Evolutionary conservation across 345 rosid species (phyloP), one percentile per base, ranked within the genome.

Genomic region (Ceriops decandra): DNA sequence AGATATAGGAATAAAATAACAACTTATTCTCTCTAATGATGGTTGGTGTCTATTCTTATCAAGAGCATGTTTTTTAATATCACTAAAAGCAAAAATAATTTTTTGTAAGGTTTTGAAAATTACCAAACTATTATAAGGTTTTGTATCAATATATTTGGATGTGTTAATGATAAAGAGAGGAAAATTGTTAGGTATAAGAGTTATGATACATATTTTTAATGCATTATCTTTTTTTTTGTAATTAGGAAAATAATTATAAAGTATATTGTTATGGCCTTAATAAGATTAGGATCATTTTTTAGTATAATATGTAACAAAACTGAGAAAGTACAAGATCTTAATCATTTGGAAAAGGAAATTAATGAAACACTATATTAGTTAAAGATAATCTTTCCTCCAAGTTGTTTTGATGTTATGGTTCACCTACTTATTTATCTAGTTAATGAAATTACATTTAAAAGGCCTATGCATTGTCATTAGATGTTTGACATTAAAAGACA

Each of bases 231-330:
- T 11, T 62, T 62, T 17, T 19, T 24, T 10, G 0, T 6, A 0
- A 8, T 62, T 22, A 28, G 16, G n/a, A 51, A 42, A 1, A 6
- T 22, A 7, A 35, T 62, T 9, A 1, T 15, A 0, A 22, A 38
- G 6, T 2, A 62, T 6, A 30, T 38, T 1, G 21, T 2, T 22
- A 51, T 35, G 30, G 9, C 52, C 7, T 38, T 74, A 2, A 28
- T 74, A 24, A 51, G 47, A 19, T 8, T 74, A 0, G 6, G 68
- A 1, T n/a, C 0, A 5, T 74, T 61, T 26, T 74, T 68, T 4
- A 54, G 28, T 10, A 35, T 2, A 27, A 11, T 74, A 7, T 68
- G 68, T 5, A 19, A 7, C 4, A 68, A 42, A 56, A 46, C 27
- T 3, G 7, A 61, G 22, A n/a, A 30, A 2, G 1, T 17, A 1